These are phyloP conservation scores for carrot (Daucus carota) DNA, from an alignment of 129 eudicot genomes.

Conservation along the genomic window DNA sequence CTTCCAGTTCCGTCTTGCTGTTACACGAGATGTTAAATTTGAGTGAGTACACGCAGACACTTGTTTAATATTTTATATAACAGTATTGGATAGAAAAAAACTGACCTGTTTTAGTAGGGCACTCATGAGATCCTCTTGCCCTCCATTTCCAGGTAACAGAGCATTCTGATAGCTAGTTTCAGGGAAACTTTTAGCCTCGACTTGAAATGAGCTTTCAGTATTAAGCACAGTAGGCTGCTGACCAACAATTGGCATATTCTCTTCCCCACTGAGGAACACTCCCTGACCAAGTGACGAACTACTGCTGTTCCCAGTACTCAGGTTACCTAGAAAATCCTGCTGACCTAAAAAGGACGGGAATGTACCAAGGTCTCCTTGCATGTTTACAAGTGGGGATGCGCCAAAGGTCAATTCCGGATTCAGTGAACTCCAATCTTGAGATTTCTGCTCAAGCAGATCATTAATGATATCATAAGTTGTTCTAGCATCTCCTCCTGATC, in stretches of 20 bases:
- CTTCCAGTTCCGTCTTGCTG: slow-evolving; percentile 69
- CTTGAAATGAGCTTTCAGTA: slow-evolving; percentile 29
- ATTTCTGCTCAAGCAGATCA: slow-evolving; percentile 44
- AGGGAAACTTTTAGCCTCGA: slow-evolving; percentile 49
- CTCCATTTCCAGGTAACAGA: slow-evolving; percentile 39
- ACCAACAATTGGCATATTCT: slow-evolving; percentile 27
- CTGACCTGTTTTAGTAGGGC: slow-evolving; percentile 74
- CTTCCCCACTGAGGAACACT: slow-evolving; percentile 28
- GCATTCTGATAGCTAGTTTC: slow-evolving; percentile 39
- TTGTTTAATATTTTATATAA: not conserved
- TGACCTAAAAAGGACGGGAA: slow-evolving; percentile 34
- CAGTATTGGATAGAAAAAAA: not conserved
- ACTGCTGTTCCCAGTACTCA: slow-evolving; percentile 24
- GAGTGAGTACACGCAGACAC: not conserved
- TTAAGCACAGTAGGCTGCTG: slow-evolving; percentile 33
- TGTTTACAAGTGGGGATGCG: slow-evolving; percentile 27
- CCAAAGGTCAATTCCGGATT: slow-evolving; percentile 50
- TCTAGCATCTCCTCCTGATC: slow-evolving; percentile 29
- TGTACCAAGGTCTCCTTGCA: slow-evolving; percentile 30
- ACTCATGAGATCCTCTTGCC: slow-evolving; percentile 81
- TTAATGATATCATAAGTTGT: slow-evolving; percentile 44
- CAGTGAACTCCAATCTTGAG: slow-evolving; percentile 62
- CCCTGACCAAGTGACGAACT: slow-evolving; percentile 22
- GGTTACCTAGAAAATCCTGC: slow-evolving; percentile 27
- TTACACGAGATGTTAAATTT: not conserved